Conservation (phyloP, 495 filamentous ascomycete genomes). For the Penicillium atrosanguineum region DNA sequence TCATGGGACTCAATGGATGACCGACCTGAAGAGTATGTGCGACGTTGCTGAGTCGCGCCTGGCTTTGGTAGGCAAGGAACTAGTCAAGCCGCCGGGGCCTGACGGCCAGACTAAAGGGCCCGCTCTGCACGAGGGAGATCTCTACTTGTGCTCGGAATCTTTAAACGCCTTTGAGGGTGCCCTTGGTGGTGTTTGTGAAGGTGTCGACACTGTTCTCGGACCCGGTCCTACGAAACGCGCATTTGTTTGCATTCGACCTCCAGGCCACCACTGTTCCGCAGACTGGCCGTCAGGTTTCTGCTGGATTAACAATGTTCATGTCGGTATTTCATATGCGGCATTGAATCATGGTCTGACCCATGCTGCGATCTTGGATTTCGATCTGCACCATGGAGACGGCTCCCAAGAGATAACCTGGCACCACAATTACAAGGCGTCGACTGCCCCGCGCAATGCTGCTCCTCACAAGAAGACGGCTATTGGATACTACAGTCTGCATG, state of each 20-base stretch:
- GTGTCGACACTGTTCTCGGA: conserved; percentile 80
- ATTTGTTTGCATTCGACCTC: conserved; percentile 81
- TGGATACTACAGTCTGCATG: conserved; percentile 93
- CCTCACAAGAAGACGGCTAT: conserved; percentile 77
- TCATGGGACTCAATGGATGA: conserved; percentile 87
- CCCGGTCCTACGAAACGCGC: conserved; percentile 57
- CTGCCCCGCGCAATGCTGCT: conserved; percentile 61
- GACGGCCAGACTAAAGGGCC: conserved; percentile 37
- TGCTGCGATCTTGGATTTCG: conserved; percentile 94
- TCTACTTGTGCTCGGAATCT: conserved; percentile 86
- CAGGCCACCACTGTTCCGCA: conserved; percentile 92
- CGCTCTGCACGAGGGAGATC: conserved; percentile 74
- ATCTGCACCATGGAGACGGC: conserved; percentile 94
- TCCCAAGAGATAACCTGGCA: conserved; percentile 90
- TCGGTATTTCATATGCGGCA: conserved; percentile 87
- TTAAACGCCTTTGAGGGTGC: conserved; percentile 85
- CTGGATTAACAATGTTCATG: conserved; percentile 98
- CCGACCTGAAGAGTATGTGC: conserved; percentile 83
- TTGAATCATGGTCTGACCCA: conserved; percentile 83
- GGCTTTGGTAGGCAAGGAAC: conserved; percentile 69
- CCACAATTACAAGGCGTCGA: conserved; percentile 64
- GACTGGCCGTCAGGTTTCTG: conserved; percentile 90
- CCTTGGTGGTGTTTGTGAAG: conserved; percentile 85
- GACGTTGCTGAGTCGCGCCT: conserved; percentile 70
- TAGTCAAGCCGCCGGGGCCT: conserved; percentile 36